A percentile compares a stretch with the other conserved stretches of the same genome.
Conservation (phyloP, 306 rosid species). For the Fragaria ananassa region DNA sequence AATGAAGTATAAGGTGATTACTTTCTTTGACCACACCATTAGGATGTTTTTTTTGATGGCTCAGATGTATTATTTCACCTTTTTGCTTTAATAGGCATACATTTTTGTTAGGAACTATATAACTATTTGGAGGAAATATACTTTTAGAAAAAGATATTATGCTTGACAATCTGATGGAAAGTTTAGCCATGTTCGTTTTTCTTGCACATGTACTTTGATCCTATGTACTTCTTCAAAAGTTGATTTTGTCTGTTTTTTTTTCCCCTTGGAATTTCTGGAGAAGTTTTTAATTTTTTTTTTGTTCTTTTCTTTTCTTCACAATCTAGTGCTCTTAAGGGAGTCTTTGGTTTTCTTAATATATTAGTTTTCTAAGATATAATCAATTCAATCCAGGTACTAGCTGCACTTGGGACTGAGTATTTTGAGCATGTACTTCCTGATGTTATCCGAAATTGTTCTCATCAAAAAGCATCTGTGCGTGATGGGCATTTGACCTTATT, state of each 20-base stretch:
- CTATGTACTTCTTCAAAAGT: neutral
- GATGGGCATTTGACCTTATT: constrained; percentile 93
- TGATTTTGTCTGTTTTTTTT: neutral
- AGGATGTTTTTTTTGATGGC: neutral
- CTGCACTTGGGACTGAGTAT: constrained; percentile 85
- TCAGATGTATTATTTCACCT: neutral
- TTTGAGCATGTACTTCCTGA: constrained; percentile 96
- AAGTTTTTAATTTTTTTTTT: neutral
- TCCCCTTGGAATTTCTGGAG: neutral
- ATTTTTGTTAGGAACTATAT: neutral
- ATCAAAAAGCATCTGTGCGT: constrained; percentile 88
- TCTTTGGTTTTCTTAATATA: neutral
- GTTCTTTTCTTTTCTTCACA: neutral
- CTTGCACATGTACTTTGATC: neutral
- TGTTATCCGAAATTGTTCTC: constrained; percentile 83
- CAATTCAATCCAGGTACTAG: constrained; percentile 56
- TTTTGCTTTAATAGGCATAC: neutral
- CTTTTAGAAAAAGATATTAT: too few relatives aligned
- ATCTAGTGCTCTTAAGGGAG: neutral
- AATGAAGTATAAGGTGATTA: neutral
- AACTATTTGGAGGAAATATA: neutral
- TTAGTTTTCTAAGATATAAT: constrained; percentile 6
- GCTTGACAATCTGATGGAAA: neutral
- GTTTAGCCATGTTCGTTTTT: neutral
- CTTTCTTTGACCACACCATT: neutral